Base-by-base conservation (phyloP, 345 rosid genomes). In the Moricandia arvensis region DNA sequence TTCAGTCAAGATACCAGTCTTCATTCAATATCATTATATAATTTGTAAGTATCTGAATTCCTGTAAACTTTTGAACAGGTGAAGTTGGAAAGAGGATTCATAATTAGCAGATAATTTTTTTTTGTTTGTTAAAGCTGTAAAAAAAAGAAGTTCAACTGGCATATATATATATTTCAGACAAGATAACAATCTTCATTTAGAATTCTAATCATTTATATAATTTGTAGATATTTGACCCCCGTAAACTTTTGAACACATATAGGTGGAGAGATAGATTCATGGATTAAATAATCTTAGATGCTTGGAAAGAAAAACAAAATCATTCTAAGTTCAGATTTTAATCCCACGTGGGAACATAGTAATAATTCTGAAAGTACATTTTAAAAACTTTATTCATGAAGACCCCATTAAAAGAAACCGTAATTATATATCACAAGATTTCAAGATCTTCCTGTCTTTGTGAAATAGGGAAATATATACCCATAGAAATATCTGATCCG, bases 1-100 rank as follows among this genome's bases (percentile, higher is more conserved):
- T 55, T 57, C 7, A 3, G 8, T 13, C 5, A 74, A 74, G 71
- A 65, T 65, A 66, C 7, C 60, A 74, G 43, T 66, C 66, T 66
- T 31, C 38, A 26, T 58, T 51, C 6, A n/a, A 58, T 13, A 58
- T n/a, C 13, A 31, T 30, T 31, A 58, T 66, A 27, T 29, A 29
- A 2, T 33, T 7, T 9, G 54, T 51, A 57, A 33, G 43, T 74
- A 17, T 74, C 47, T 63, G 8, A 27, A 54, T 27, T n/a, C 5
- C 1, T 54, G 41, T 54, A 27, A 54, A 13, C 3, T 67, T 4
- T 17, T 29, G 59, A 26, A 29, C 21, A 38, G 6, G 8, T 43
- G 12, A 13, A 13, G 12, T 4, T 43, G 16, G 51, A 43, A 5
- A 43, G 16, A 43, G 12, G 47, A 41, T 41, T 41, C 47, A 41